phyloP scores from a whole-genome alignment of 805 yeast species.

The Saturnispora saitoi region DNA sequence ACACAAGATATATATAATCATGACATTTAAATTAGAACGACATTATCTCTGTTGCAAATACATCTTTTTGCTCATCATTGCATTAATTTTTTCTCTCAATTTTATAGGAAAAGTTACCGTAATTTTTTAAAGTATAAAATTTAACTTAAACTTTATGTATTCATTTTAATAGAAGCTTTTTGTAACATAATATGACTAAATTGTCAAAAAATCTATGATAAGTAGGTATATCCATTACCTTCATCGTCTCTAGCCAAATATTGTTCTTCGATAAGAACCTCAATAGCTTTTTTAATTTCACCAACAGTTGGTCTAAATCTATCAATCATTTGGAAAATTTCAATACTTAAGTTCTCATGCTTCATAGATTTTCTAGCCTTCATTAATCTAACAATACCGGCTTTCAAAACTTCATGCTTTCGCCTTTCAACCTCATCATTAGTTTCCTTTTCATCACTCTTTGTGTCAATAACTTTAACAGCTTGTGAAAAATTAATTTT shows the following conservation, averaged over 20 bases:
- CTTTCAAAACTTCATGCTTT: slow-evolving; percentile 61
- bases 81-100: too few relatives aligned
- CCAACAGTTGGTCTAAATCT: slow-evolving; percentile 81
- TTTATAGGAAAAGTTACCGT: too few relatives aligned
- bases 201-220: slow-evolving; percentile 45
- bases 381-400: slow-evolving; percentile 94
- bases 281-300: slow-evolving; percentile 82
- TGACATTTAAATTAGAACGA: too few relatives aligned
- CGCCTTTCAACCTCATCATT: slow-evolving; percentile 65
- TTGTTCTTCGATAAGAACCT: slow-evolving; percentile 75
- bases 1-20: too few relatives aligned
- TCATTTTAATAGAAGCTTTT: too few relatives aligned
- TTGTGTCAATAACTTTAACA: slow-evolving; percentile 41
- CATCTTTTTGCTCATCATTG: too few relatives aligned
- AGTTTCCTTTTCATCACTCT: slow-evolving; percentile 70
- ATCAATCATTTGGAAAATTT: slow-evolving; percentile 76
- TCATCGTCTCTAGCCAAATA: slow-evolving; percentile 70
- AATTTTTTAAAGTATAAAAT: too few relatives aligned
- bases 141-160: too few relatives aligned
- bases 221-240: slow-evolving; percentile 64
- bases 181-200: too few relatives aligned
- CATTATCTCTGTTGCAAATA: too few relatives aligned
- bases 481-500: slow-evolving; percentile 60
- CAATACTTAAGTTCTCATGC: slow-evolving; percentile 77
- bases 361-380: slow-evolving; percentile 77